Evolutionary conservation across 2,329 filamentous ascomycete genomes (phyloP), one percentile per base, ranked within the genome.

Genomic region (Cercospora zeae-maydis): DNA sequence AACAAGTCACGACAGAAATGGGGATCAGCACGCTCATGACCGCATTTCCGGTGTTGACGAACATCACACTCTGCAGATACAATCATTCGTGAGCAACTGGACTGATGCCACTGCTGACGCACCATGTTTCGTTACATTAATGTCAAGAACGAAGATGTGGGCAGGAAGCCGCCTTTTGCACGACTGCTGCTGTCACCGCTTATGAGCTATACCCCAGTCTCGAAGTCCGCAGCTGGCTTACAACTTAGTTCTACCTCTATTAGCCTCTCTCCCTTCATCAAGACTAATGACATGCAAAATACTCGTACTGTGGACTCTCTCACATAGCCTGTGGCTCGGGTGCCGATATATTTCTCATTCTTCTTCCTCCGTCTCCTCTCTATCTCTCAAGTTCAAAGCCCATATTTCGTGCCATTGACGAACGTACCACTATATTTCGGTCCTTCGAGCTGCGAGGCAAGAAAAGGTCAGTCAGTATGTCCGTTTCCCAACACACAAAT

Each of bases 391-490:
- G 1, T 14, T 53, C 49, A 53, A 9, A 53, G 6, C 54, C 62
- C 60, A 59, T 66, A 65, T 30, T 55, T 61, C n/a, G 66, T 65
- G 24, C 63, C 66, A 51, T 69, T 67, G 27, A 66, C 31, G 31
- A 67, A 69, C 1, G 63, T 67, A 6, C 66, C 67, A 37, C 63
- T 59, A 11, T 57, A 62, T 30, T 56, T 62, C n/a, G 67, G 63
- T 21, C 59, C 63, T 24, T 59, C 39, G 36, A 69, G 19, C 67
- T 69, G 5, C 14, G 3, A 34, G 9, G 10, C 31, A 39, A 37
- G 33, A 27, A 10, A 7, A 14, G 30, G 21, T 56, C 53, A 36
- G 19, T 27, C 14, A 10, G 11, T 21, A 4, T 19, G 39, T 11
- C 8, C 39, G 6, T n/a, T n/a, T n/a, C n/a, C n/a, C n/a, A 19